These are phyloP conservation scores for Candida freyschussii DNA, from an alignment of 1,139 yeast genomes.

Conservation along the genomic window DNA sequence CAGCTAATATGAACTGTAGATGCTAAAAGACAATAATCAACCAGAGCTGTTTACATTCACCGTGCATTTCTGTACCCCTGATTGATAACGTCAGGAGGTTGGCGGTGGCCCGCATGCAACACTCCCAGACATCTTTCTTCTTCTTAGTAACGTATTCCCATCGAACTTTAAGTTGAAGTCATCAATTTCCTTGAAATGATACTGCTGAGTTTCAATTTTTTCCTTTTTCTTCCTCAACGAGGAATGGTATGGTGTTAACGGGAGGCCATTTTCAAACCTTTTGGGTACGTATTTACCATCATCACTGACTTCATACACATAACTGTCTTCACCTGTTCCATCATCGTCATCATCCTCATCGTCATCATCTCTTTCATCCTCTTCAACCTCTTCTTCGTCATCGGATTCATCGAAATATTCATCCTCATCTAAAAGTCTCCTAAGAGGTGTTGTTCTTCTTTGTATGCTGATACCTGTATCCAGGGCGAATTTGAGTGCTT, in stretches of 20 bases:
- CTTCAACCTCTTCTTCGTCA: slow-evolving; percentile 19
- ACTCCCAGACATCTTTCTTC: slow-evolving; percentile 36
- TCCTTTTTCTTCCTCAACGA: slow-evolving; percentile 6
- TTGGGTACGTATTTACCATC: slow-evolving; percentile 16
- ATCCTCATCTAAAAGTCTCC: slow-evolving; percentile 20
- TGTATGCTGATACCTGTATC: slow-evolving; percentile 94
- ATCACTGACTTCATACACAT: slow-evolving; percentile 17
- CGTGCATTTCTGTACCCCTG: too few relatives aligned
- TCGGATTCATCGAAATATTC: slow-evolving; percentile 26
- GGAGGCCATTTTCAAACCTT: slow-evolving; percentile 8
- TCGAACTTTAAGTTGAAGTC: slow-evolving; percentile 49
- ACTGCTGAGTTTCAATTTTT: slow-evolving; percentile 7
- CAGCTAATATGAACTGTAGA: too few relatives aligned
- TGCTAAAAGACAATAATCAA: too few relatives aligned
- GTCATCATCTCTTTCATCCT: slow-evolving; percentile 15
- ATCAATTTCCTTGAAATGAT: slow-evolving; percentile 17
- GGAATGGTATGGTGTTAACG: slow-evolving; percentile 15
- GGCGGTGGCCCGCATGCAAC: slow-evolving; percentile 16
- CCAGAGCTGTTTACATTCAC: too few relatives aligned
- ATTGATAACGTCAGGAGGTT: too few relatives aligned
- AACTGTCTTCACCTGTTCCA: slow-evolving; percentile 16
- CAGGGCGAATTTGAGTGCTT: slow-evolving; percentile 48
- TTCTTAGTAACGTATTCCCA: slow-evolving; percentile 55
- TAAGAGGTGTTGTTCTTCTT: slow-evolving; percentile 53
- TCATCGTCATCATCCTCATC: slow-evolving; percentile 17